phyloP scores from a whole-genome alignment of 345 rosid genomes.

The Cardamine resedifolia region DNA sequence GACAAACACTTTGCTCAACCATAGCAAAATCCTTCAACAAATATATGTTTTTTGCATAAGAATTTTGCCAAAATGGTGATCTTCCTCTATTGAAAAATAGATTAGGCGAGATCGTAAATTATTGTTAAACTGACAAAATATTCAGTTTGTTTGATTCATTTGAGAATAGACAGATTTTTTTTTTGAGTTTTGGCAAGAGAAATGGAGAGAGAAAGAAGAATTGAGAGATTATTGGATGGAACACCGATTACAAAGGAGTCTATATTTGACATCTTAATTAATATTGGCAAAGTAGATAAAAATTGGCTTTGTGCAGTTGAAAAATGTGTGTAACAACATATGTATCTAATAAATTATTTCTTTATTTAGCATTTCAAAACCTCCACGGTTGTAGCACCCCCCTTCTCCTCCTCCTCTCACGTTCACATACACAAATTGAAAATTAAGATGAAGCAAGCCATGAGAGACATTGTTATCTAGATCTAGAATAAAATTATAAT shows the following conservation, averaged over 20 bases:
- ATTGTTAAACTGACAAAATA: not conserved
- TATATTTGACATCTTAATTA: slow-evolving; percentile 35
- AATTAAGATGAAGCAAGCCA: not conserved
- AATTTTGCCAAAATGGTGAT: slow-evolving; percentile 10
- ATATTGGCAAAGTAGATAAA: slow-evolving; percentile 24
- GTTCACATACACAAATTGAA: not conserved
- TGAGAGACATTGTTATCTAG: not conserved
- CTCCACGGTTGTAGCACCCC: slow-evolving; percentile 13
- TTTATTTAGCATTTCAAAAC: slow-evolving; percentile 17
- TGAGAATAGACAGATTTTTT: slow-evolving; percentile 2
- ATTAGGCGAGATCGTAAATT: not conserved
- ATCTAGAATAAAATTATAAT: not conserved
- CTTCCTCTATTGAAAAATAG: not conserved
- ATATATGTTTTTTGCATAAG: not conserved
- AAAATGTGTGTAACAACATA: not conserved
- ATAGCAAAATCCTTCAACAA: not conserved
- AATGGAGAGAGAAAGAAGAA: not conserved
- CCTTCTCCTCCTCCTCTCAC: not conserved
- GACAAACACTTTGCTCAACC: slow-evolving; percentile 5
- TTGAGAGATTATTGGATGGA: slow-evolving; percentile 22
- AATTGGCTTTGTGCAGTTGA: slow-evolving; percentile 15
- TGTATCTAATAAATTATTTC: slow-evolving; percentile 3
- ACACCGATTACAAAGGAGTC: slow-evolving; percentile 30
- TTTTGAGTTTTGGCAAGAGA: slow-evolving; percentile 24
- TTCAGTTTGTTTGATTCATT: slow-evolving; percentile 17